phyloP scores from a whole-genome alignment of 2,329 filamentous ascomycete species.

The Blastomyces emzantsi region DNA sequence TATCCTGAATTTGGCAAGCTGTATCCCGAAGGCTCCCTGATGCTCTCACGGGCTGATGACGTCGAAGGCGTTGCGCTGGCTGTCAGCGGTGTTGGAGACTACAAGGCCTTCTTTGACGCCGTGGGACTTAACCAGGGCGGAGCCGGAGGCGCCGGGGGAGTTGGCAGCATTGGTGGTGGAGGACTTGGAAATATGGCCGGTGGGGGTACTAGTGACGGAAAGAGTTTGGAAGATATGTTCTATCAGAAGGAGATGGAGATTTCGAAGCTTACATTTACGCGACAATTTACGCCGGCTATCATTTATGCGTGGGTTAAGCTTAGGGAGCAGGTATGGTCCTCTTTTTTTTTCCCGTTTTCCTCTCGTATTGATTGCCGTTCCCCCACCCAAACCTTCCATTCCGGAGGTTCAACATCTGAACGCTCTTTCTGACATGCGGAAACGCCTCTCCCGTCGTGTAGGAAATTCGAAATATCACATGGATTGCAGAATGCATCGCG shows the following conservation, averaged over 20 bases:
- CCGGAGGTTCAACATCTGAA: background rate
- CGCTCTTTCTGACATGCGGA: background rate
- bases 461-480: constrained; percentile 99
- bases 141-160: background rate
- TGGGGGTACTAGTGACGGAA: constrained; percentile 68
- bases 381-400: background rate
- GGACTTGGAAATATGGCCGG: constrained; percentile 78
- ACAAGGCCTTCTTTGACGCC: constrained; percentile 92
- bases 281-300: constrained; percentile 89
- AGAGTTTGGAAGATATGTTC: constrained; percentile 93
- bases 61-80: constrained; percentile 87
- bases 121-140: constrained; percentile 61
- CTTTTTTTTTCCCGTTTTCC: background rate
- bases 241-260: constrained; percentile 99
- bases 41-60: constrained; percentile 92
- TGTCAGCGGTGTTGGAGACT: constrained; percentile 86
- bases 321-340: constrained; percentile 72
- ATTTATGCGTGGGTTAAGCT: constrained; percentile 98
- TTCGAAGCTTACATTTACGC: constrained; percentile 86
- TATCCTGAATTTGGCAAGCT: constrained; percentile 88
- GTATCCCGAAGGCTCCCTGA: constrained; percentile 87
- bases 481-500: constrained; percentile 99
- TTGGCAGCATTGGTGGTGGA: constrained; percentile 49
- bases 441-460: constrained; percentile 30
- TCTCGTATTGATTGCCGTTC: background rate